Evolutionary conservation across 345 rosid genomes (phyloP).

Genomic region (Leavenworthia alabamica): DNA sequence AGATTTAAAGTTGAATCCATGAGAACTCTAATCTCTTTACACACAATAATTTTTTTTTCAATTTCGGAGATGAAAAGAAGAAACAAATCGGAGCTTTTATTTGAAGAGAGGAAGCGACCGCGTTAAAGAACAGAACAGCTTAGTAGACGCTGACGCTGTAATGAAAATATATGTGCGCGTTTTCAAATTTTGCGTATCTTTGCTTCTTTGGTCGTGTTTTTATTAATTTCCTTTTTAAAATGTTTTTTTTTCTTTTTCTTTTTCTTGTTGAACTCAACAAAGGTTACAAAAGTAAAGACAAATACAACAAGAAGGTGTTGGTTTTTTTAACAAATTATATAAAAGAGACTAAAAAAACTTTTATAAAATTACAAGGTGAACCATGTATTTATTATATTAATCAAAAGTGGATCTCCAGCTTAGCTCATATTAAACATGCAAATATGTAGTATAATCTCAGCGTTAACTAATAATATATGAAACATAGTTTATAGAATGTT

Average conservation of each 20-base stretch:
- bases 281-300: not conserved
- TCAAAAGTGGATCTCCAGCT: not conserved
- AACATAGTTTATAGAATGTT: not conserved
- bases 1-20: constrained; percentile 25
- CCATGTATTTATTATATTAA: not conserved
- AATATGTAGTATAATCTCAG: not conserved
- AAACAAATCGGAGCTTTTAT: not conserved
- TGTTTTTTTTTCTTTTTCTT: not conserved
- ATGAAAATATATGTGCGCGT: constrained; percentile 15
- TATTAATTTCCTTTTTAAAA: not conserved
- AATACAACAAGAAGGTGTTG: not conserved
- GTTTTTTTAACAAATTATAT: not conserved
- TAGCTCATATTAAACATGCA: not conserved
- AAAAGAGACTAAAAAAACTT: not conserved
- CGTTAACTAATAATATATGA: not conserved
- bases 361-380: not conserved
- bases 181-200: constrained; percentile 3
- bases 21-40: not conserved
- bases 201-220: not conserved
- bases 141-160: constrained; percentile 29
- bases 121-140: constrained; percentile 31
- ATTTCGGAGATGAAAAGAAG: not conserved
- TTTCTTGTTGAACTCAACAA: constrained; percentile 8
- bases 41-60: not conserved
- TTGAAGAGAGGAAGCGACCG: constrained; percentile 30